A percentile compares a stretch with the other conserved stretches of the same genome.
Conservation (phyloP, 306 rosid genomes). For the Castanospermum australe region DNA sequence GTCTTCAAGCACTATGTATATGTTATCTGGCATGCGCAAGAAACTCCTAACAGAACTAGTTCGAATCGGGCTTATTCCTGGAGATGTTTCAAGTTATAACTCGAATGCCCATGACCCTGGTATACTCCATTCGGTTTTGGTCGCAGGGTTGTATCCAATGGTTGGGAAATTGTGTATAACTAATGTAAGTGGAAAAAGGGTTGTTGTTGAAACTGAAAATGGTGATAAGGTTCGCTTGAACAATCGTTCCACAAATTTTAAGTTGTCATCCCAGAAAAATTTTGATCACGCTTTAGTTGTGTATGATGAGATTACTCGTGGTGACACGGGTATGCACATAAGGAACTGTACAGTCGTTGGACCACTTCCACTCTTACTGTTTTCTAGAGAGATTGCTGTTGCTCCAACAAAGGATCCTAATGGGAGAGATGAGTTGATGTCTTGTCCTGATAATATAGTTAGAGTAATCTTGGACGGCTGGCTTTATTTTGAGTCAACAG, state of each 20-base stretch:
- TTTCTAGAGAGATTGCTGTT: slow-evolving; percentile 85
- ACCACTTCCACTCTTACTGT: slow-evolving; percentile 74
- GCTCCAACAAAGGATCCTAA: slow-evolving; percentile 49
- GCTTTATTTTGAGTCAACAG: slow-evolving; percentile 64
- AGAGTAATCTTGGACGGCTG: slow-evolving; percentile 77
- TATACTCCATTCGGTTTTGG: slow-evolving; percentile 71
- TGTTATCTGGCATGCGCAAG: slow-evolving; percentile 74
- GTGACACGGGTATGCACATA: slow-evolving; percentile 62
- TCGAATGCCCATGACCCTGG: slow-evolving; percentile 70
- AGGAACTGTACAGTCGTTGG: slow-evolving; percentile 70
- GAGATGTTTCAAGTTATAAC: slow-evolving; percentile 53
- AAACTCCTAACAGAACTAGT: slow-evolving; percentile 74
- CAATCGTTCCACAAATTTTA: slow-evolving; percentile 47
- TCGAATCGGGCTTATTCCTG: slow-evolving; percentile 62
- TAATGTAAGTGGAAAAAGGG: slow-evolving; percentile 24
- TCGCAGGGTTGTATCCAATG: slow-evolving; percentile 91
- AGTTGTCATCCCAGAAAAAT: slow-evolving; percentile 24
- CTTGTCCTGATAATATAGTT: slow-evolving; percentile 71
- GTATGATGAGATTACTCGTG: slow-evolving; percentile 75
- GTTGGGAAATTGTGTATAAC: slow-evolving; percentile 63
- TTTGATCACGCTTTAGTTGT: slow-evolving; percentile 45
- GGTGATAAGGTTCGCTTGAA: slow-evolving; percentile 71
- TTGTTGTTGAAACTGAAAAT: slow-evolving; percentile 49
- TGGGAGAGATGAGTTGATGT: slow-evolving; percentile 59
- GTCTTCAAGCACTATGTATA: slow-evolving; percentile 55